Evolutionary conservation across 495 filamentous ascomycete genomes (phyloP).

Genomic region (Sphaerosporella brunnea): DNA sequence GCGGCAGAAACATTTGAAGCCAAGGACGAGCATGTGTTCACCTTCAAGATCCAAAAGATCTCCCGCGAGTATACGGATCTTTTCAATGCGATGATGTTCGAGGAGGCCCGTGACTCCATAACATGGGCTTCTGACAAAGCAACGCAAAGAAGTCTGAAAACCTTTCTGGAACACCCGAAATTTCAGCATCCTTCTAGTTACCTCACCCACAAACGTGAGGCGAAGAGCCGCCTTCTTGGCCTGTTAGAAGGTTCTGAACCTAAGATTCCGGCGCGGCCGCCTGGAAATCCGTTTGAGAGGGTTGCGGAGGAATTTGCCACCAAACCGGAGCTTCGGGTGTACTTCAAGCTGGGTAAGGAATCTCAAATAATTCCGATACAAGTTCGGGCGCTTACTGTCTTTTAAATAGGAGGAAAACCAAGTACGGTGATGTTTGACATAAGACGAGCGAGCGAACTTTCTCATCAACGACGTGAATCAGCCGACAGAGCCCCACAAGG

Average conservation of each 20-base stretch:
- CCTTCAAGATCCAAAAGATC: constrained; percentile 7
- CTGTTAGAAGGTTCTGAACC: not conserved
- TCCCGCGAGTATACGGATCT: not conserved
- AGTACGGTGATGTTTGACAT: not conserved
- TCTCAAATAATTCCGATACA: not conserved
- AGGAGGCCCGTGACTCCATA: constrained; percentile 4
- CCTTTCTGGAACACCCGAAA: not conserved
- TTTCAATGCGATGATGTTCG: constrained; percentile 6
- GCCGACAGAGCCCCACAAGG: not conserved
- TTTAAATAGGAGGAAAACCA: not conserved
- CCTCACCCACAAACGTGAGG: not conserved
- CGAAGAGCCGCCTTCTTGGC: not conserved
- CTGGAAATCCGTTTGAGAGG: not conserved
- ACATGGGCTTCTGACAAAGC: constrained; percentile 8
- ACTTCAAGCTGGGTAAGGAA: constrained; percentile 5
- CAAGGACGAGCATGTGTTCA: constrained; percentile 7
- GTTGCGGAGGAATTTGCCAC: not conserved
- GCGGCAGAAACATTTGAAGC: not conserved
- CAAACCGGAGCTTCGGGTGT: not conserved
- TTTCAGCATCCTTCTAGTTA: not conserved
- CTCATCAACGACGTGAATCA: not conserved
- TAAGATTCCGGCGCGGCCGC: not conserved
- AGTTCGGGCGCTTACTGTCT: not conserved
- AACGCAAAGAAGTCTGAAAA: not conserved
- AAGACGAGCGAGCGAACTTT: not conserved